Evolutionary conservation across 1,284 basidiomycete genomes (phyloP).

Genomic region (Amylostereum chailletii): DNA sequence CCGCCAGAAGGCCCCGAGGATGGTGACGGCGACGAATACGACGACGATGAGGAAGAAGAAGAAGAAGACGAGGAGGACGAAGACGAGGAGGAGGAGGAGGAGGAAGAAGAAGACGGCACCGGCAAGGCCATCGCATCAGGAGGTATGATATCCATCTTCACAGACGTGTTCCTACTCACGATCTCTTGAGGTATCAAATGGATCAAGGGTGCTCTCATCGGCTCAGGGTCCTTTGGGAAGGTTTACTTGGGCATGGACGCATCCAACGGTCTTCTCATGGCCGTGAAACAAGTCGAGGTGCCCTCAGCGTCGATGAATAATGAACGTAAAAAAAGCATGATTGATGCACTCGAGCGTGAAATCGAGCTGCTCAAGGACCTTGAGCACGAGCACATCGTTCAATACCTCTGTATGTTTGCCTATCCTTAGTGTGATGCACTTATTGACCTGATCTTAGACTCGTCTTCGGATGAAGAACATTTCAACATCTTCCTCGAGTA

Average conservation of each 20-base stretch:
- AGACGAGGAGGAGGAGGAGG: slow-evolving; percentile 40
- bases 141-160: slow-evolving; percentile 38
- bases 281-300: slow-evolving; percentile 98
- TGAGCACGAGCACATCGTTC: slow-evolving; percentile 96
- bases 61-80: slow-evolving; percentile 32
- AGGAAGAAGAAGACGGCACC: slow-evolving; percentile 36
- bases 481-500: slow-evolving; percentile 99
- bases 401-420: slow-evolving; percentile 79
- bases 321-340: slow-evolving; percentile 92
- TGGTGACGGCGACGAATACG: slow-evolving; percentile 22
- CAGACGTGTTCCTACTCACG: slow-evolving; percentile 12
- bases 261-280: slow-evolving; percentile 90
- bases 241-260: slow-evolving; percentile 98
- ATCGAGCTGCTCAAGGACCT: slow-evolving; percentile 94
- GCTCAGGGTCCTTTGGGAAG: slow-evolving; percentile 92
- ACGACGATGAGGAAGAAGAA: slow-evolving; percentile 34
- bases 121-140: slow-evolving; percentile 54
- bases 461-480: slow-evolving; percentile 59
- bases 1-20: slow-evolving; percentile 31
- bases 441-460: slow-evolving; percentile 6
- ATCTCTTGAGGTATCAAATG: slow-evolving; percentile 61
- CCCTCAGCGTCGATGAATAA: slow-evolving; percentile 84
- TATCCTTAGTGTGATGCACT: background rate
- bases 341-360: slow-evolving; percentile 90
- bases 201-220: slow-evolving; percentile 98